phyloP scores from a whole-genome alignment of 345 rosid species.

The Moricandia arvensis region DNA sequence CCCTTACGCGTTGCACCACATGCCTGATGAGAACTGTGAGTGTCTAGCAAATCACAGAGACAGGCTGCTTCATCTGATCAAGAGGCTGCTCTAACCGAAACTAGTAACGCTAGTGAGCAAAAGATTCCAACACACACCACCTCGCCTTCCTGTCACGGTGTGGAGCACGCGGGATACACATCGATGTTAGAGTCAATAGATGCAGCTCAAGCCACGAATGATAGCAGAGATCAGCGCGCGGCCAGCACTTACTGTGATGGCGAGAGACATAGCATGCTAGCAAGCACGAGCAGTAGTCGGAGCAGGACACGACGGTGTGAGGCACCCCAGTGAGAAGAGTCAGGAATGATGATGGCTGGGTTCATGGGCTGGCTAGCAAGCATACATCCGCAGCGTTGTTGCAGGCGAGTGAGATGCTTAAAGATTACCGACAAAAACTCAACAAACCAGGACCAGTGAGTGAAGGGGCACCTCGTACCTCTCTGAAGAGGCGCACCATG shows the following conservation, averaged over 20 bases:
- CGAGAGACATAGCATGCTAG: slow-evolving; percentile 83
- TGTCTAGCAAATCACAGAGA: slow-evolving; percentile 78
- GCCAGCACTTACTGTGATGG: slow-evolving; percentile 84
- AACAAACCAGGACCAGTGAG: slow-evolving; percentile 47
- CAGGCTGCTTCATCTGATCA: slow-evolving; percentile 67
- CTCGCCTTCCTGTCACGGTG: slow-evolving; percentile 61
- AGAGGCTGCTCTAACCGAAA: slow-evolving; percentile 76
- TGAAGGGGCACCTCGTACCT: slow-evolving; percentile 64
- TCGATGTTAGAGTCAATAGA: slow-evolving; percentile 84
- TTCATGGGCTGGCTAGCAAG: slow-evolving; percentile 48
- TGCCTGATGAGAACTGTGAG: slow-evolving; percentile 98
- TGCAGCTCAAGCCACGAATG: slow-evolving; percentile 51
- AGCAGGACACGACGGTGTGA: slow-evolving; percentile 68
- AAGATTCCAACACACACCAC: slow-evolving; percentile 87
- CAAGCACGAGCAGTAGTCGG: slow-evolving; percentile 73
- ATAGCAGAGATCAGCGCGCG: slow-evolving; percentile 63
- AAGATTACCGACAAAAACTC: slow-evolving; percentile 50
- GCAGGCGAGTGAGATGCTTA: slow-evolving; percentile 42
- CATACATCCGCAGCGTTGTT: slow-evolving; percentile 31
- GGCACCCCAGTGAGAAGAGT: slow-evolving; percentile 79
- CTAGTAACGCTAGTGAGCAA: slow-evolving; percentile 72
- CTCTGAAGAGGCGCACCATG: slow-evolving; percentile 63
- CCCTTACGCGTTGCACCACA: slow-evolving; percentile 88
- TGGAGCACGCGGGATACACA: slow-evolving; percentile 63
- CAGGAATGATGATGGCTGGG: slow-evolving; percentile 68